A percentile compares a stretch with the other conserved stretches of the same genome.
phyloP scores from a whole-genome alignment of 73 alveolate genomes.

The Symbiodinium natans region DNA sequence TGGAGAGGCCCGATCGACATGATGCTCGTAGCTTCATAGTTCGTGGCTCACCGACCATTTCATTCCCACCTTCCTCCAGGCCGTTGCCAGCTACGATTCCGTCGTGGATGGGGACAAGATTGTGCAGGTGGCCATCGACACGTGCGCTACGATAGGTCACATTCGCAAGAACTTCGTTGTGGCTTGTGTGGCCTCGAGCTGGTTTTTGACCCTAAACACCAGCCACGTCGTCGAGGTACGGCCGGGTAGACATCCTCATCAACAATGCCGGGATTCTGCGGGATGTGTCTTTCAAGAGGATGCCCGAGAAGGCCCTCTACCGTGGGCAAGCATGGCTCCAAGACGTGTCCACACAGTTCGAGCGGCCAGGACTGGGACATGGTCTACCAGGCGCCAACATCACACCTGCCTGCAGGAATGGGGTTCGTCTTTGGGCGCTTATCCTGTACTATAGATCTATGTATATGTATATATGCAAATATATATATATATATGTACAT shows the following conservation, averaged over 20 bases:
- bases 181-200: not conserved
- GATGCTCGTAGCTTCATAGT: not conserved
- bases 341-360: not conserved
- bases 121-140: slow-evolving; percentile 98
- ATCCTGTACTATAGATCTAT: not conserved
- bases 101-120: slow-evolving; percentile 99
- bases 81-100: slow-evolving; percentile 97
- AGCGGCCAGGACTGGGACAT: slow-evolving; percentile 55
- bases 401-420: not conserved
- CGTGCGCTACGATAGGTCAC: slow-evolving; percentile 95
- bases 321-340: no score
- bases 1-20: slow-evolving; percentile 96
- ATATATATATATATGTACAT: not conserved
- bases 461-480: not conserved
- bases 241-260: slow-evolving; percentile 97
- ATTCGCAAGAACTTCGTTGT: not conserved
- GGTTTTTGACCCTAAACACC: no score
- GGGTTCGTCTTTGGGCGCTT: not conserved
- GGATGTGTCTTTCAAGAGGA: slow-evolving; percentile 97
- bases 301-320: slow-evolving; percentile 98
- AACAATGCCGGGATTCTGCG: slow-evolving; percentile 99
- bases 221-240: slow-evolving; percentile 95
- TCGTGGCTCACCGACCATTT: no score
- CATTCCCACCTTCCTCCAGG: not conserved
- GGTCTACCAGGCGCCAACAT: slow-evolving; percentile 70